Base-by-base conservation (phyloP, 495 filamentous ascomycete species). In the Cladorrhinum samala region DNA sequence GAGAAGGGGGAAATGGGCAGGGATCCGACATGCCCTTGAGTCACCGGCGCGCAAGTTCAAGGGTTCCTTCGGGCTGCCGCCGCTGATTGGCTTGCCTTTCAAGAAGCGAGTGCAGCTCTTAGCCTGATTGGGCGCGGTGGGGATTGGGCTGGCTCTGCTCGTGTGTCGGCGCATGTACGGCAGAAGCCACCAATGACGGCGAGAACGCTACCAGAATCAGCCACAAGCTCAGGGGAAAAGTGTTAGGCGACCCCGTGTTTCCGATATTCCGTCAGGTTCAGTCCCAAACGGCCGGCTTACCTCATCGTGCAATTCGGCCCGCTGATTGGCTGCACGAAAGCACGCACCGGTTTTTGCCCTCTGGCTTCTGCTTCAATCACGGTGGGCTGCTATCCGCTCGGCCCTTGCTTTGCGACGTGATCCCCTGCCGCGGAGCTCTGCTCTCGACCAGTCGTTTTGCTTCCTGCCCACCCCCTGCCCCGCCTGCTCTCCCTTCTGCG, bases 371-470 rank as follows among this genome's bases (percentile, higher is more conserved):
- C 57, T 49, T 65, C 67, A 69, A 68, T 66, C 62, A 68, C 42
- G 53, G 52, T 54, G 62, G 57, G 45, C 56, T 49, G 50, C 60
- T 61, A 69, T 66, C 65, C 65, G 65, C 67, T 68, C 51, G 52
- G 61, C 55, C 64, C 59, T 57, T 60, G 57, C 51, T 27, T 47
- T 57, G 53, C 50, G 46, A 54, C 48, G 49, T 16, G 51, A 46
- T 46, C 58, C 62, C 62, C 60, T 68, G 62, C 59, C 58, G 50
- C 63, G 39, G 16, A 47, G 57, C 54, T 39, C 44, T 21, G 17
- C 20, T 27, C 30, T 49, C 47, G 24, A 27, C 67, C 67, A 70
- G 56, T 70, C 59, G 56, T 54, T 46, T 59, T 48, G 54, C 54
- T 51, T 50, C 48, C 52, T 60, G 53, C 20, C 46, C 18, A 33